Conservation (phyloP, 306 rosid genomes). For the Casuarina glauca region DNA sequence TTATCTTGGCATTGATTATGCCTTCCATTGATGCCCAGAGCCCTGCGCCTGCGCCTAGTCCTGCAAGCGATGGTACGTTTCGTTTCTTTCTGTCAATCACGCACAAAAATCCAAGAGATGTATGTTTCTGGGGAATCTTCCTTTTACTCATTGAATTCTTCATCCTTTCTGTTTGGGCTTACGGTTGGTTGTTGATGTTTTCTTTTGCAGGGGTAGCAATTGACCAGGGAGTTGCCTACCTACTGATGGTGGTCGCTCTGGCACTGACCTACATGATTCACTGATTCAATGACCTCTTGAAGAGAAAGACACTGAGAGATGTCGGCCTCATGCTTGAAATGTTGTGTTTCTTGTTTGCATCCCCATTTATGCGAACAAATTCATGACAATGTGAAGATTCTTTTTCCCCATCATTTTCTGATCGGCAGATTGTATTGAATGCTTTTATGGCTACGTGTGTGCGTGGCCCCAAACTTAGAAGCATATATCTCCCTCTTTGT, state of each 20-base stretch:
- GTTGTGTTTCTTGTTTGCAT: not conserved
- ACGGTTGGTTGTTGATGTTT: not conserved
- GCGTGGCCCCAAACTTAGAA: not conserved
- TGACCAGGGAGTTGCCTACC: conserved; percentile 45
- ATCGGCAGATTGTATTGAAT: not conserved
- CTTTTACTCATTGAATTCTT: not conserved
- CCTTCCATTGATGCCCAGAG: conserved; percentile 57
- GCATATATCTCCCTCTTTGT: no score
- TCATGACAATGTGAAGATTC: not conserved
- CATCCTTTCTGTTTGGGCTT: not conserved
- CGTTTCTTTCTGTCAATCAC: not conserved
- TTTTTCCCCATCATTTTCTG: not conserved
- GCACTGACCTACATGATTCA: conserved; percentile 65
- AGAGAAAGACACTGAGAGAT: conserved; percentile 1
- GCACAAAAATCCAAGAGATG: not conserved
- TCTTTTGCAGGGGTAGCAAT: conserved; percentile 36
- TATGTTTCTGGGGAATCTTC: not conserved
- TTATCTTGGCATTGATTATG: conserved; percentile 37
- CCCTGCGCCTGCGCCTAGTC: conserved; percentile 67
- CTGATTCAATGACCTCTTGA: conserved; percentile 42
- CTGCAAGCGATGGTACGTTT: conserved; percentile 62
- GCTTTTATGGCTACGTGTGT: not conserved
- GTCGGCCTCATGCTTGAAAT: conserved; percentile 14
- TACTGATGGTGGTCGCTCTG: conserved; percentile 34
- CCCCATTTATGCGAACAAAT: not conserved